phyloP scores from a whole-genome alignment of 805 yeast species.

The Candida gorgasii region DNA sequence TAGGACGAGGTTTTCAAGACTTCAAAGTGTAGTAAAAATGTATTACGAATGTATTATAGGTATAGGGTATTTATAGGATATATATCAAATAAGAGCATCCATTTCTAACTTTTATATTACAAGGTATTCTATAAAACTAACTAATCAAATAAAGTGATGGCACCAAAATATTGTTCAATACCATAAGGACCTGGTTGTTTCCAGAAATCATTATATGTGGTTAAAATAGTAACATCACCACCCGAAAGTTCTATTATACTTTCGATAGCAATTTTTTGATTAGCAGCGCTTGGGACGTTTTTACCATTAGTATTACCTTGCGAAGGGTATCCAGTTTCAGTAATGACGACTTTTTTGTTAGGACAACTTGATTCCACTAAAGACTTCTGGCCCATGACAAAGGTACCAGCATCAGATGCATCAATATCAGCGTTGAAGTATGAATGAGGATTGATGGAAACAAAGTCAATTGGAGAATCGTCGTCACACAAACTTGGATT shows the following conservation, averaged over 20 bases:
- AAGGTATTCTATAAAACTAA: conserved; percentile 7
- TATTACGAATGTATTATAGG: not conserved
- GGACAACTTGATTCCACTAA: conserved; percentile 59
- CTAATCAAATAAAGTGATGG: conserved; percentile 39
- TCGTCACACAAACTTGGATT: conserved; percentile 67
- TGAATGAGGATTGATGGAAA: conserved; percentile 85
- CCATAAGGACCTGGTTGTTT: conserved; percentile 80
- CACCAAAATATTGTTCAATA: conserved; percentile 87
- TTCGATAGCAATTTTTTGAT: conserved; percentile 70
- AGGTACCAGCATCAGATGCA: conserved; percentile 72
- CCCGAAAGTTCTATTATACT: conserved; percentile 60
- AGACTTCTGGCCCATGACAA: conserved; percentile 61
- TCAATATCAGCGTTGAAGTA: conserved; percentile 67
- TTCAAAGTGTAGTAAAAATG: not conserved
- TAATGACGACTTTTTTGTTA: conserved; percentile 54
- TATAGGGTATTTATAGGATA: not conserved
- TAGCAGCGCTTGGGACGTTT: conserved; percentile 67
- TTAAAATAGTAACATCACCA: conserved; percentile 65
- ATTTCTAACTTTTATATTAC: conserved; percentile 4
- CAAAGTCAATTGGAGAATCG: conserved; percentile 69
- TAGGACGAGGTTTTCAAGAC: conserved; percentile 20
- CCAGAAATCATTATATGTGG: conserved; percentile 87
- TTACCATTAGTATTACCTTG: conserved; percentile 69
- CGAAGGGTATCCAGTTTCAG: conserved; percentile 91
- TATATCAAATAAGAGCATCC: not conserved